Conservation (phyloP, 257 asterid species). For the Solanum raphanifolium region DNA sequence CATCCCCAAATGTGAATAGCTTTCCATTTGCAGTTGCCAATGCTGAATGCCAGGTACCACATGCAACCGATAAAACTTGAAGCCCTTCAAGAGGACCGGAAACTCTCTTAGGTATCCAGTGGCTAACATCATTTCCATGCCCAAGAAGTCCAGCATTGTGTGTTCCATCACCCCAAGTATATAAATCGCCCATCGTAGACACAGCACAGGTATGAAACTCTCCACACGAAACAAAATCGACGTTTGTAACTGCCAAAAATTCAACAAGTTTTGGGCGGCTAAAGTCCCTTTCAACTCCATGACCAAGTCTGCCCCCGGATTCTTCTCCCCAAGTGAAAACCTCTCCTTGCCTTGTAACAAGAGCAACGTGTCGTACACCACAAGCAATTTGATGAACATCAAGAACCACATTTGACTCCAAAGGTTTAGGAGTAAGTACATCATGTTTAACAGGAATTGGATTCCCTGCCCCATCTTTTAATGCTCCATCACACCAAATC, state of each 20-base stretch:
- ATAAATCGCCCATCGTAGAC: constrained; percentile 72
- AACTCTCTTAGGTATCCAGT: constrained; percentile 84
- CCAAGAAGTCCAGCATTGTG: constrained; percentile 88
- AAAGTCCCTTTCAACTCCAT: constrained; percentile 67
- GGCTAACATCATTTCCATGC: constrained; percentile 79
- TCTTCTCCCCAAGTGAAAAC: constrained; percentile 97
- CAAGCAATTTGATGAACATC: constrained; percentile 88
- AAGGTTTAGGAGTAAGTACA: constrained; percentile 57
- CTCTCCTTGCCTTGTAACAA: constrained; percentile 89
- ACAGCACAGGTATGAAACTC: constrained; percentile 84
- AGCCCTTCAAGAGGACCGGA: constrained; percentile 70
- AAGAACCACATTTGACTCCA: constrained; percentile 73
- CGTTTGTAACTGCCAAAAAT: constrained; percentile 55
- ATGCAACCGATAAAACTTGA: constrained; percentile 74
- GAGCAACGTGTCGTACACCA: constrained; percentile 79
- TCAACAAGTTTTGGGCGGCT: constrained; percentile 70
- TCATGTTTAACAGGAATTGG: constrained; percentile 48
- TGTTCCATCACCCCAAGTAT: constrained; percentile 94
- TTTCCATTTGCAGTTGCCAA: constrained; percentile 58
- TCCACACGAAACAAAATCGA: constrained; percentile 76
- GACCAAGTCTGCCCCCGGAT: constrained; percentile 85
- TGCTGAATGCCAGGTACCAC: constrained; percentile 97
- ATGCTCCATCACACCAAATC: constrained; percentile 68
- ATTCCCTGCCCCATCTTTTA: constrained; percentile 45
- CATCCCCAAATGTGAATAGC: constrained; percentile 83